Conservation (phyloP, 148 eudicot genomes). For the Linanthus parryae region DNA sequence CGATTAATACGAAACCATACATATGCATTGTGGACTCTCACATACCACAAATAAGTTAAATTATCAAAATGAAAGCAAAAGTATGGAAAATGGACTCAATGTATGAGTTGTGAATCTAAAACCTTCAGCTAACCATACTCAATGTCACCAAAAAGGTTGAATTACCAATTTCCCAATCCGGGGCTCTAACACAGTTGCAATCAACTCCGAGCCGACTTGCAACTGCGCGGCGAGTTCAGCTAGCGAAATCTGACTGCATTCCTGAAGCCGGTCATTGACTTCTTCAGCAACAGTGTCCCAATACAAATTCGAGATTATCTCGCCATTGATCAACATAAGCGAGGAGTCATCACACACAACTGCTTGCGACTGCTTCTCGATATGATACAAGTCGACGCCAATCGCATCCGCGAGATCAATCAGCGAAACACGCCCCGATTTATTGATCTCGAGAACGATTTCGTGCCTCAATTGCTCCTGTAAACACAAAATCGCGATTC, state of each 20-base stretch:
- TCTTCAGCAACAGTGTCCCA: constrained; percentile 91
- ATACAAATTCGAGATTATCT: constrained; percentile 67
- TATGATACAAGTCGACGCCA: constrained; percentile 91
- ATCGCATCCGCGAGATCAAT: constrained; percentile 79
- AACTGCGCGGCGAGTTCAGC: constrained; percentile 89
- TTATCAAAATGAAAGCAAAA: too few species aligned
- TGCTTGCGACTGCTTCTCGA: constrained; percentile 72
- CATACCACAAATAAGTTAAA: too few species aligned
- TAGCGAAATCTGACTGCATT: constrained; percentile 88
- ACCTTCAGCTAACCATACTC: too few species aligned
- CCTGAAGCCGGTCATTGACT: constrained; percentile 91
- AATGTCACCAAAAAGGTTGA: not conserved
- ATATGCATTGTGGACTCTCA: too few species aligned
- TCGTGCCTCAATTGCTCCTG: constrained; percentile 90
- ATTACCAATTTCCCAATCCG: constrained; percentile 84
- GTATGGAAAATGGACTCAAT: too few species aligned
- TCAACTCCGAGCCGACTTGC: constrained; percentile 84
- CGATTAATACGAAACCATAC: too few species aligned
- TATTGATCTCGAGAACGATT: constrained; percentile 55
- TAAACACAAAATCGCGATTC: too few species aligned
- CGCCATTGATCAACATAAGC: constrained; percentile 82
- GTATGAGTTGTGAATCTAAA: too few species aligned
- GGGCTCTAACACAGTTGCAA: constrained; percentile 62
- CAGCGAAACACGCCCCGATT: constrained; percentile 77
- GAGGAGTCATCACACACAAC: constrained; percentile 51